These are phyloP conservation scores for Beauveria medogensis DNA, from an alignment of 2,329 filamentous ascomycete genomes.

Conservation along the genomic window DNA sequence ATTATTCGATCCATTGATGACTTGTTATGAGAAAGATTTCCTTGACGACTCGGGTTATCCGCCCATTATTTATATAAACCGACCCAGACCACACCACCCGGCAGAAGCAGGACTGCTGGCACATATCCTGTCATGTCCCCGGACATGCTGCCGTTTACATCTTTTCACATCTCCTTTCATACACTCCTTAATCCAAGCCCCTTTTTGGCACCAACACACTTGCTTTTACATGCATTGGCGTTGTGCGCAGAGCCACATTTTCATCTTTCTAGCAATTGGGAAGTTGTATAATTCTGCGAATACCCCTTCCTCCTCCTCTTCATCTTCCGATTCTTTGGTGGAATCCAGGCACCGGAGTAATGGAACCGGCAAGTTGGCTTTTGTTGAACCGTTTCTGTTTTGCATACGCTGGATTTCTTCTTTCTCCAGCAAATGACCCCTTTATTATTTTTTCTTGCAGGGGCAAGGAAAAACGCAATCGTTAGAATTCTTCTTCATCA, in stretches of 20 bases:
- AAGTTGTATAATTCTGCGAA: neutral
- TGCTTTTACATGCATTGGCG: slow-evolving; percentile 13
- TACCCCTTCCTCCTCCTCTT: neutral
- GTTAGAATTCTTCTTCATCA: neutral
- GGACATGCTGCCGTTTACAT: neutral
- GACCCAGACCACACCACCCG: neutral
- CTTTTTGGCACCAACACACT: neutral
- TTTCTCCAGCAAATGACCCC: neutral
- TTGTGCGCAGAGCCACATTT: slow-evolving; percentile 1
- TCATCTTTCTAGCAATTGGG: neutral
- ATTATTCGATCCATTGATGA: slow-evolving; percentile 75
- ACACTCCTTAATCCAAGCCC: neutral
- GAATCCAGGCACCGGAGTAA: neutral
- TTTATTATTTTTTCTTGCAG: neutral
- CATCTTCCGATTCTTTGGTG: neutral
- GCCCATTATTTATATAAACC: neutral
- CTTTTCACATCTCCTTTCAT: neutral
- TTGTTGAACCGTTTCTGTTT: neutral
- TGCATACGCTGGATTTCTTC: neutral
- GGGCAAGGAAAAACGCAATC: neutral
- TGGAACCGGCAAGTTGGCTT: slow-evolving; percentile 9
- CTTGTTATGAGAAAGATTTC: slow-evolving; percentile 45
- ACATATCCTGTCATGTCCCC: neutral
- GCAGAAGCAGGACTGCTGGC: slow-evolving; percentile 9
- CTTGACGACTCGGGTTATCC: neutral